Conservation (phyloP, 768 basidiomycete genomes). For the Auricularia sp. region DNA sequence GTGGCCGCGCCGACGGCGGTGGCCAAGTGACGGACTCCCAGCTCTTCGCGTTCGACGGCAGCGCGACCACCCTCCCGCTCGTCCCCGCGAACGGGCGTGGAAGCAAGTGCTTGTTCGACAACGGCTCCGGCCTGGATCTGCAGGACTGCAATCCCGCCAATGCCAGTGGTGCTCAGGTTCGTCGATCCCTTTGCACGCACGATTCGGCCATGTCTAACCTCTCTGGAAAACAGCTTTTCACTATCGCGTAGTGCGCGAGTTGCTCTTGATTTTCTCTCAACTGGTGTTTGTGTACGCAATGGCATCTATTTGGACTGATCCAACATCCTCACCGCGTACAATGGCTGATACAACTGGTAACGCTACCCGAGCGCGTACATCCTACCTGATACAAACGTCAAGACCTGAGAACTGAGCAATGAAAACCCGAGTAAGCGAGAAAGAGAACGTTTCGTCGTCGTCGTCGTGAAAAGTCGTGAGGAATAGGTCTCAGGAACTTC, state of each 20-base stretch:
- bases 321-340: too few relatives aligned
- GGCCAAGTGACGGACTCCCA: constrained; percentile 4
- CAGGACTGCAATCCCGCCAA: not conserved
- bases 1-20: constrained; percentile 6
- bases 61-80: not conserved
- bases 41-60: constrained; percentile 4
- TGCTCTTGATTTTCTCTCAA: too few relatives aligned
- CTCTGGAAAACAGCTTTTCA: not conserved
- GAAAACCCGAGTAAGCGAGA: not conserved
- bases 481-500: not conserved
- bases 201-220: too few relatives aligned
- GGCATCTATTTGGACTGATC: too few relatives aligned
- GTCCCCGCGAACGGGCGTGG: not conserved
- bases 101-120: not conserved
- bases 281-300: too few relatives aligned
- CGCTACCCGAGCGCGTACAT: too few relatives aligned
- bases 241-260: not conserved
- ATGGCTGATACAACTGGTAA: too few relatives aligned
- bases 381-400: not conserved
- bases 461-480: not conserved
- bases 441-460: not conserved
- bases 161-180: not conserved
- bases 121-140: not conserved
- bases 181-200: not conserved
- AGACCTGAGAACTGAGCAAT: too few relatives aligned